Evolutionary conservation across 2,329 filamentous ascomycete species (phyloP), one percentile per base, ranked within the genome.

Genomic region (Cercospora canescens): DNA sequence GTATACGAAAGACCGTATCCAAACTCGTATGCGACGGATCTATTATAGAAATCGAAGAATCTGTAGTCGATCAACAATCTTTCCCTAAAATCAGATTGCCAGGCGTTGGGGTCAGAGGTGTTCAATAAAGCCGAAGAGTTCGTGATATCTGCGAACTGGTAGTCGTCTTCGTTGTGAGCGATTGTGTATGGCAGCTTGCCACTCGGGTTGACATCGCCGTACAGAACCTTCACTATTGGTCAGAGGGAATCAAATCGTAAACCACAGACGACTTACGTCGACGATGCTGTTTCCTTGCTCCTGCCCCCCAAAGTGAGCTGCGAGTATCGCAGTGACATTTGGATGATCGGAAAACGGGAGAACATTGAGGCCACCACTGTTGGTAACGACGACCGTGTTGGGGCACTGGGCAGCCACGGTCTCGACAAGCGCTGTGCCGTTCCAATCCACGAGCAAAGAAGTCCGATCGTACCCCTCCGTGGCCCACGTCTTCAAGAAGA

Each of bases 301-400:
- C 75, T 96, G 88, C 1, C 93, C 93, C 0, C 93, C 93, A 1
- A 96, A 82, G 72, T 96, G 91, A 21, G 92, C 92, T 60, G 94
- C 85, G 1, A 97, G 75, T 0, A 96, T 89, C 0, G 90, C 89
- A 75, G 93, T 93, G 69, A 94, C 88, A 67, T 81, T 82, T 21
- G 78, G 76, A 69, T 81, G 76, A 67, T 80, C 70, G 6, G 79
- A 76, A 72, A 77, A 82, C 11, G 79, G 77, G 26, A 83, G 63
- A 12, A 79, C 74, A 65, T 81, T 81, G 39, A 77, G 73, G 34
- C 82, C 83, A 37, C 88, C 89, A 70, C 89, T 92, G 58, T 84
- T 84, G 4, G 90, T 81, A 1, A 89, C 79, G 0, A 90, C 88
- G 14, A 90, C 81, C 0, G 88, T 90, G 67, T 87, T 89, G 64